Conservation (phyloP, 176 grass and related monocot genomes). For the Eremochloa ophiuroides region DNA sequence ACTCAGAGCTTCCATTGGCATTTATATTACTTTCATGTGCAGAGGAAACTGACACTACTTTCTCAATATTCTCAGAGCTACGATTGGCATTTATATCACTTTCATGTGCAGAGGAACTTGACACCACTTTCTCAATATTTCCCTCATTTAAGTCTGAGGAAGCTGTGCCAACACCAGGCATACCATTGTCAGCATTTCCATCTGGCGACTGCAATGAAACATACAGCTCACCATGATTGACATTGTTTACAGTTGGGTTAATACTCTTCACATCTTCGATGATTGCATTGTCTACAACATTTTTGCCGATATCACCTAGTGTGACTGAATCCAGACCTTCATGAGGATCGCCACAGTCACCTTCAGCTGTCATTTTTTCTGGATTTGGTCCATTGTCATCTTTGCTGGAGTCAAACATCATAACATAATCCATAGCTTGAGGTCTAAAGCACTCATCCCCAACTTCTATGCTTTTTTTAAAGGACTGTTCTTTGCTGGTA, state of each 20-base stretch:
- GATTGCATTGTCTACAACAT: slow-evolving; percentile 18
- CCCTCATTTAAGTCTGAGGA: not conserved
- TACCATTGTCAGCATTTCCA: not conserved
- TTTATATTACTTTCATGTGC: not conserved
- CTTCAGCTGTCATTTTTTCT: slow-evolving; percentile 9
- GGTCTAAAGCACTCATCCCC: slow-evolving; percentile 11
- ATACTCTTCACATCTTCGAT: not conserved
- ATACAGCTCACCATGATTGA: slow-evolving; percentile 1
- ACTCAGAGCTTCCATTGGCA: not conserved
- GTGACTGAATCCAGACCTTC: not conserved
- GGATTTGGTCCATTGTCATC: not conserved
- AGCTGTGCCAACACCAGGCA: not conserved
- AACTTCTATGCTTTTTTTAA: slow-evolving; percentile 19
- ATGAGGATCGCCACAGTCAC: not conserved
- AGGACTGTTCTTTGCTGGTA: not conserved
- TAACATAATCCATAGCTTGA: slow-evolving; percentile 21
- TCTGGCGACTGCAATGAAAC: not conserved
- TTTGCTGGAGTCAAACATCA: slow-evolving; percentile 33
- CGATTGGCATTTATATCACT: not conserved
- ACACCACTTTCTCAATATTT: not conserved
- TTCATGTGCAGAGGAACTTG: not conserved
- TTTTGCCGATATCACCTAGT: slow-evolving; percentile 7
- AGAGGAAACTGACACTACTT: not conserved
- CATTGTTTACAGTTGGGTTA: not conserved
- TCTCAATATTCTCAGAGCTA: not conserved